Percentiles rank a stretch among this genome's conserved stretches.
These are phyloP conservation scores for Mediolabrus comicus DNA, from an alignment of 108 stramenopile species.

Conservation along the genomic window DNA sequence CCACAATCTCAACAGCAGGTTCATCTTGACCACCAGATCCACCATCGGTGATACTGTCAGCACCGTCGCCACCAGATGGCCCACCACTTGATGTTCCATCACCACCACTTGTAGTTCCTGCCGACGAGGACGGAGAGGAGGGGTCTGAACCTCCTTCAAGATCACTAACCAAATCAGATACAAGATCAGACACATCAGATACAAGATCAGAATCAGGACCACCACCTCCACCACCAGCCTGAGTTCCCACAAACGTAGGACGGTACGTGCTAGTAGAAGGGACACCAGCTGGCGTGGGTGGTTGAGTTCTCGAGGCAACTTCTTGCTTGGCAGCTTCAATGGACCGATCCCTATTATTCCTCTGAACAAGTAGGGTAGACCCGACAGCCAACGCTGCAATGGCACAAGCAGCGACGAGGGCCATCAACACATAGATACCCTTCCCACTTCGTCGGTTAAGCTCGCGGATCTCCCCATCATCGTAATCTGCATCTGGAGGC, in stretches of 20 bases:
- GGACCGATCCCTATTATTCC: neutral
- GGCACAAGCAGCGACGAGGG: neutral
- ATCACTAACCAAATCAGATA: too few species aligned
- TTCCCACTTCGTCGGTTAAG: neutral
- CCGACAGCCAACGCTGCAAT: neutral
- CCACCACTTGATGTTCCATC: too few species aligned
- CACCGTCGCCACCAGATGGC: too few species aligned
- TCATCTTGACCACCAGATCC: too few species aligned
- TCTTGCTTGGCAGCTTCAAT: neutral
- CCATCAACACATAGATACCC: neutral
- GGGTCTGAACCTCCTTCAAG: too few species aligned
- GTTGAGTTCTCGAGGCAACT: neutral
- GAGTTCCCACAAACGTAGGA: neutral
- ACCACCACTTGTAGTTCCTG: too few species aligned
- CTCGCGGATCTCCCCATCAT: neutral
- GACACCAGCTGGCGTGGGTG: neutral
- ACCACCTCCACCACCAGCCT: neutral
- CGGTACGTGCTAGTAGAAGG: neutral
- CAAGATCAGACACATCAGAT: too few species aligned
- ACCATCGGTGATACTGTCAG: too few species aligned
- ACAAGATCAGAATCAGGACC: too few species aligned
- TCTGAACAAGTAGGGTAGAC: neutral
- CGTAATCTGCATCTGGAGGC: neutral
- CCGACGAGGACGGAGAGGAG: too few species aligned
- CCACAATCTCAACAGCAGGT: too few species aligned